A percentile compares a stretch with the other conserved stretches of the same genome.
These are phyloP conservation scores for Agaricus blazei DNA, from an alignment of 768 basidiomycete species.

Conservation along the genomic window DNA sequence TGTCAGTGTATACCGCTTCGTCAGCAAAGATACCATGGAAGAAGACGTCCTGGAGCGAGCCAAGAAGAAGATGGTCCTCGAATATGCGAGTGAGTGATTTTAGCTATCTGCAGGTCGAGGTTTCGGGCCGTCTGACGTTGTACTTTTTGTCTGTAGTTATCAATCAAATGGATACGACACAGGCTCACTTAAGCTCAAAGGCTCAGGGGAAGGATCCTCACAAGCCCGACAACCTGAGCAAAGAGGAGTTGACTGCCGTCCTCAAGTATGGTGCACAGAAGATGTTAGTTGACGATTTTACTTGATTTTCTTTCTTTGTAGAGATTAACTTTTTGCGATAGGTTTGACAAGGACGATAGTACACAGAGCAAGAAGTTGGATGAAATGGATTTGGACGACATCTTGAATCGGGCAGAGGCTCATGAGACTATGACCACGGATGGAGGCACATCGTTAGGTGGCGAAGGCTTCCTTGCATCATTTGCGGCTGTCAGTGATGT, in stretches of 20 bases:
- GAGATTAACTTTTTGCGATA: constrained; percentile 21
- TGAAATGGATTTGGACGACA: constrained; percentile 98
- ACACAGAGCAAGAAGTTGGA: constrained; percentile 94
- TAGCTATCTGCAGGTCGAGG: background rate
- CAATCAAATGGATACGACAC: constrained; percentile 99
- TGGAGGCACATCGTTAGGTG: constrained; percentile 91
- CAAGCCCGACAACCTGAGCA: constrained; percentile 83
- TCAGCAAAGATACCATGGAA: constrained; percentile 99
- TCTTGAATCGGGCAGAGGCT: constrained; percentile 93
- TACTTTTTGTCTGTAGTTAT: constrained; percentile 59
- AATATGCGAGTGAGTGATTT: constrained; percentile 88
- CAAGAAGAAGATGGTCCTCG: constrained; percentile 99
- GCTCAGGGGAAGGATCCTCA: constrained; percentile 57
- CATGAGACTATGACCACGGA: constrained; percentile 91
- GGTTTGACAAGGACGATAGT: constrained; percentile 96
- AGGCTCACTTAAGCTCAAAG: constrained; percentile 89
- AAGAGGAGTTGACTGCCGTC: constrained; percentile 95
- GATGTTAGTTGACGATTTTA: constrained; percentile 53
- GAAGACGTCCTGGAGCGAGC: constrained; percentile 97
- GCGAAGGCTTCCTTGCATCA: constrained; percentile 92
- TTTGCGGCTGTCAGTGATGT: constrained; percentile 97
- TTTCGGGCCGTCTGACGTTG: background rate
- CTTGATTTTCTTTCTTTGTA: no score
- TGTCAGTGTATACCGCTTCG: constrained; percentile 97
- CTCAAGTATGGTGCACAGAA: constrained; percentile 98